Evolutionary conservation across 306 rosid genomes (phyloP).

Genomic region (Mimosa bimucronata): DNA sequence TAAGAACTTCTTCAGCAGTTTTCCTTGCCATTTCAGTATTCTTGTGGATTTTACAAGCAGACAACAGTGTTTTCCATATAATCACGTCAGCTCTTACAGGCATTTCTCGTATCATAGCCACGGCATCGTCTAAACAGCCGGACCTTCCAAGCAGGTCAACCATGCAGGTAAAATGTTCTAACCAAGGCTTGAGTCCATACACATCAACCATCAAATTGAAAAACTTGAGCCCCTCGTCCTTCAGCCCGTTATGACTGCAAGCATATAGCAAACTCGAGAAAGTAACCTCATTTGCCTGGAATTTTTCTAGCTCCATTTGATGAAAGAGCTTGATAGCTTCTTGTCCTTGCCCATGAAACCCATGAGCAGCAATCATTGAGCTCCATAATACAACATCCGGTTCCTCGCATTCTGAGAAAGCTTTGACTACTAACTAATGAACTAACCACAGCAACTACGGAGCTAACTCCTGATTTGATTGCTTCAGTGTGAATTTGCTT

Average conservation of each 20-base stretch:
- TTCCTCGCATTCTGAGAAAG: conserved; percentile 60
- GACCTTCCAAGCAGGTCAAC: conserved; percentile 86
- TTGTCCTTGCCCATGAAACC: conserved; percentile 86
- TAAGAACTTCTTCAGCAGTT: conserved; percentile 74
- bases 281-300: conserved; percentile 79
- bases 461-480: conserved; percentile 74
- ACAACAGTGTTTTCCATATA: conserved; percentile 87
- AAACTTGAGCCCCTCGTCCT: conserved; percentile 71
- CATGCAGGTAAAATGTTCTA: conserved; percentile 86
- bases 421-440: conserved; percentile 74
- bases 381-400: conserved; percentile 78
- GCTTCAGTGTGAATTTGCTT: conserved; percentile 88
- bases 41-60: conserved; percentile 89
- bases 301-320: conserved; percentile 63
- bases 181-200: conserved; percentile 63
- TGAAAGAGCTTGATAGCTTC: conserved; percentile 74
- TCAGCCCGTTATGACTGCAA: conserved; percentile 85
- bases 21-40: conserved; percentile 71
- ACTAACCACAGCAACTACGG: conserved; percentile 61
- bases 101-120: conserved; percentile 77
- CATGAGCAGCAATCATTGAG: conserved; percentile 88
- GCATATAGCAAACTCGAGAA: conserved; percentile 91
- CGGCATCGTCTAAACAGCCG: conserved; percentile 84
- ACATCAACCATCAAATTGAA: conserved; percentile 70
- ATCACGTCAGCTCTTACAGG: conserved; percentile 77